A percentile compares a stretch with the other conserved stretches of the same genome.
These are phyloP conservation scores for Ceratocystis papillata DNA, from an alignment of 2,329 filamentous ascomycete species.

Conservation along the genomic window DNA sequence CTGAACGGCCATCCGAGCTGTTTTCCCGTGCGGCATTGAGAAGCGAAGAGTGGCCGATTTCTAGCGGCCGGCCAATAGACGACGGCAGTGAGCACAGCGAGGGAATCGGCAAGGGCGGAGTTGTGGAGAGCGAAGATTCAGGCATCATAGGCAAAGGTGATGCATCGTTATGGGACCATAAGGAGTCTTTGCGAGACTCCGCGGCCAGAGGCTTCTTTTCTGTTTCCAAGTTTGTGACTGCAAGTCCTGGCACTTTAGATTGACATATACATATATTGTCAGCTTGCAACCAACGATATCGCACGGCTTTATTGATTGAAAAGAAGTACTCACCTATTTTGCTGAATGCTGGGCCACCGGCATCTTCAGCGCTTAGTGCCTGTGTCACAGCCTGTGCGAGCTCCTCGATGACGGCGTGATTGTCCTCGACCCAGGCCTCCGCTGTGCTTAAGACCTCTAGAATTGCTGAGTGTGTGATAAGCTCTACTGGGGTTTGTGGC, in stretches of 20 bases:
- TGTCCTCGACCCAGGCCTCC: conserved; percentile 4
- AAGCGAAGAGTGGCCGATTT: conserved; percentile 3
- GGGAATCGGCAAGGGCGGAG: not conserved
- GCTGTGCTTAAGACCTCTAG: conserved; percentile 1
- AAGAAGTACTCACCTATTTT: not conserved
- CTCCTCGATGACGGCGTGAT: not conserved
- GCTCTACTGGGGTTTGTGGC: not conserved
- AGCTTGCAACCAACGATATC: not conserved
- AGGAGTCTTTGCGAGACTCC: conserved; percentile 4
- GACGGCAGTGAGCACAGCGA: not conserved
- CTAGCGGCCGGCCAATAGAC: not conserved
- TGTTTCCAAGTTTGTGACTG: not conserved
- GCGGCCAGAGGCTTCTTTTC: not conserved
- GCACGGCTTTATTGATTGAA: not conserved
- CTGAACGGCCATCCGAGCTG: not conserved
- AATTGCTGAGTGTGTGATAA: conserved; percentile 2
- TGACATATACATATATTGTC: not conserved
- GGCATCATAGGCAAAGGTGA: not conserved
- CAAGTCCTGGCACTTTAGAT: not conserved
- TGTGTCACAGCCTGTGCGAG: not conserved
- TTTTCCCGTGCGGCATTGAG: conserved; percentile 10
- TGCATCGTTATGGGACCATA: not conserved
- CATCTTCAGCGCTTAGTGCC: not conserved
- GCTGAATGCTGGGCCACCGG: not conserved
- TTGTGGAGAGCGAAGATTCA: not conserved